Conservation (phyloP, 345 rosid genomes). For the Populus euphratica region DNA sequence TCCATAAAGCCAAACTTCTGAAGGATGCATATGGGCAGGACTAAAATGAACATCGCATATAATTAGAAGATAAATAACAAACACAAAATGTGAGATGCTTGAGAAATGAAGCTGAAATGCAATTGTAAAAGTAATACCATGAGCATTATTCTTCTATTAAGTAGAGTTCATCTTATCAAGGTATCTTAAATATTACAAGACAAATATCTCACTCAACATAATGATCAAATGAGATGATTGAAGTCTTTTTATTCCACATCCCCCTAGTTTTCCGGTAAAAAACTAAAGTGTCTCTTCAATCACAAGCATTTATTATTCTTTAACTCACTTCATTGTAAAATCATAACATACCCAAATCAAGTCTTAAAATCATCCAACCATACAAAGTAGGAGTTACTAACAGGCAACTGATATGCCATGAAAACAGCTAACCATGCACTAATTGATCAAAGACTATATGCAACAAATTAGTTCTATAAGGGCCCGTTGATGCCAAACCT, state of each 20-base stretch:
- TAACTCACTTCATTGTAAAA: background rate
- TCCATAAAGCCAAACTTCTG: background rate
- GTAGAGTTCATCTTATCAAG: background rate
- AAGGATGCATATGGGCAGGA: background rate
- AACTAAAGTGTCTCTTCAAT: background rate
- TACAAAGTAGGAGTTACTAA: background rate
- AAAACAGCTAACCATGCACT: background rate
- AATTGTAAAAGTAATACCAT: background rate
- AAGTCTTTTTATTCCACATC: background rate
- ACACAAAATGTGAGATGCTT: background rate
- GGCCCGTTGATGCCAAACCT: conserved; percentile 45
- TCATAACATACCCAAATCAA: background rate
- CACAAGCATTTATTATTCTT: background rate
- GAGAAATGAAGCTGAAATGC: background rate
- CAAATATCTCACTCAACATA: background rate
- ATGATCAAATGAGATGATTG: background rate
- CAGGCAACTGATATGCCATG: background rate
- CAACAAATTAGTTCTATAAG: background rate
- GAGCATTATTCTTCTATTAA: background rate
- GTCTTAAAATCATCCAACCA: background rate
- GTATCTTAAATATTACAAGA: background rate
- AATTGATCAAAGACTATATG: background rate
- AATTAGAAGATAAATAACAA: background rate
- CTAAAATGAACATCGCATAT: too few relatives aligned
- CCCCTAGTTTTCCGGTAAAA: background rate